phyloP scores from a whole-genome alignment of 2,329 filamentous ascomycete genomes.

The Cladobotryum mycophilum region DNA sequence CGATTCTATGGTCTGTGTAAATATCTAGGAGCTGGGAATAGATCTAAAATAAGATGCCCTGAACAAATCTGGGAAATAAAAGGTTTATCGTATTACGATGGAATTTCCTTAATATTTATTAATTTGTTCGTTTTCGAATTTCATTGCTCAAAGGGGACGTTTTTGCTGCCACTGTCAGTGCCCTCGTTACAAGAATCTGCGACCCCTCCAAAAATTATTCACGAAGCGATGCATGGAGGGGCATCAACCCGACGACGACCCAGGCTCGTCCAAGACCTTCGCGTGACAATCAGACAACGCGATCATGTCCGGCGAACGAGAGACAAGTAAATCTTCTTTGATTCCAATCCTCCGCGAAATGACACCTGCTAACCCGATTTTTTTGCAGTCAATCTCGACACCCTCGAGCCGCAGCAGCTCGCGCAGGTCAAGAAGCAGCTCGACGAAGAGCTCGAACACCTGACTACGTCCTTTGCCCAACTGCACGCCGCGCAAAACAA shows the following conservation, averaged over 20 bases:
- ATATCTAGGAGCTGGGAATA: background rate
- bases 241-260: slow-evolving; percentile 10
- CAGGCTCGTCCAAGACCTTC: slow-evolving; percentile 4
- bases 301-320: slow-evolving; percentile 29
- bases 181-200: slow-evolving; percentile 26
- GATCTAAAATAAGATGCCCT: background rate
- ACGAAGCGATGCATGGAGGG: slow-evolving; percentile 22
- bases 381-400: slow-evolving; percentile 56
- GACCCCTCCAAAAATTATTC: slow-evolving; percentile 28
- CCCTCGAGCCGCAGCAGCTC: slow-evolving; percentile 78
- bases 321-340: slow-evolving; percentile 21
- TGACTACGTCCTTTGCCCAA: slow-evolving; percentile 83
- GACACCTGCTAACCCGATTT: background rate
- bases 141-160: background rate
- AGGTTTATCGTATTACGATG: background rate
- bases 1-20: background rate
- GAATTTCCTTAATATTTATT: background rate
- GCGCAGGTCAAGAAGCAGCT: slow-evolving; percentile 91
- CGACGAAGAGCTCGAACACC: slow-evolving; percentile 90
- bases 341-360: background rate
- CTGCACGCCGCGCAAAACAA: slow-evolving; percentile 84
- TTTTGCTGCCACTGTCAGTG: background rate
- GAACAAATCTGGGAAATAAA: background rate
- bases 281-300: slow-evolving; percentile 1
- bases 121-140: background rate